Evolutionary conservation across 805 yeast species (phyloP), one percentile per base, ranked within the genome.

Genomic region (Scheffersomyces spartinae): DNA sequence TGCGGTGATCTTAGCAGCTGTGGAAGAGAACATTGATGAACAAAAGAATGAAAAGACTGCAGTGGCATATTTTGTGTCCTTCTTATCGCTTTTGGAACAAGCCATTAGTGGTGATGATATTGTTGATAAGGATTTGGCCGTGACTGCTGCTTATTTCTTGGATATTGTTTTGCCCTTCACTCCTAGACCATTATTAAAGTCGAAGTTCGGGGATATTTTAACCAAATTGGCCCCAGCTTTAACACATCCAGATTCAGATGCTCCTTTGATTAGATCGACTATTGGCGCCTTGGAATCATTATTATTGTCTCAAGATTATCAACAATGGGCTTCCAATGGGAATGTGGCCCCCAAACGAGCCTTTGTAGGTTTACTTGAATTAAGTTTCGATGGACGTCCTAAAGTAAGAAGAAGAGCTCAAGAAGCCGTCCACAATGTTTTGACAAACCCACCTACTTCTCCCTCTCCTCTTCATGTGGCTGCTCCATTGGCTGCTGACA

Each of bases 401-500:
- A 91, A 91, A 43, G 94, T 91, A 8, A 73, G 98, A 49, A 83
- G 80, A 68, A 77, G 96, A 60, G 94, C 97, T 2, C 79, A 76
- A 42, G 98, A 91, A 30, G 81, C 96, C 2, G 65, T 91, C n/a
- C 55, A 64, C 25, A 65, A 61, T 3, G 58, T 91, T 16, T 56
- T 91, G 32, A 36, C 55, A 2, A 67, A 67, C 33, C 77, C 81
- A 3, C 93, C 95, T 7, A 64, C 79, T 0, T 80, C 85, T 7
- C 88, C 94, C 6, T 64, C 75, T 9, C 65, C 75, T 4, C 77
- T 71, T 20, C 96, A 88, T 46, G 77, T 82, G 20, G 94, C 83
- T 6, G 63, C 85, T n/a, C 47, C 59, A 2, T 43, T 71, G 25
- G 73, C 84, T 35, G 81, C 85, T 5, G 83, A 76, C 21, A 62